Conservation (phyloP, 768 basidiomycete genomes). For the Hydnomerulius pinastri region DNA sequence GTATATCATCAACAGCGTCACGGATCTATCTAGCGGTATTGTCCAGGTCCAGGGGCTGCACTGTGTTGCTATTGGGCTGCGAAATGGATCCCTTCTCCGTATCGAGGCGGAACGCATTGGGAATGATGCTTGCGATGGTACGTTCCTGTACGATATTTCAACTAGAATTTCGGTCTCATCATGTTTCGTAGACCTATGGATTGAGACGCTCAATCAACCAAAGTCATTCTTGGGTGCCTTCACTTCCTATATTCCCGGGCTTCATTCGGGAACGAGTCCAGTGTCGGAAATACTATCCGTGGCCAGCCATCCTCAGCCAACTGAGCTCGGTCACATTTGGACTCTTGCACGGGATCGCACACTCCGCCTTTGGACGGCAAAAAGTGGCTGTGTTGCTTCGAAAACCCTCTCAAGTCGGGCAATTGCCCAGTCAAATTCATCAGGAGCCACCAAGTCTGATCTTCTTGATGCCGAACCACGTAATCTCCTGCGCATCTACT, state of each 20-base stretch:
- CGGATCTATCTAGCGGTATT: conserved; percentile 45
- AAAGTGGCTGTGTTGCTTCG: conserved; percentile 70
- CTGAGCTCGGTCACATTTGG: conserved; percentile 75
- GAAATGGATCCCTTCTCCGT: conserved; percentile 65
- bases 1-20: conserved; percentile 59
- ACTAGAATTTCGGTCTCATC: conserved; percentile 9
- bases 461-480: conserved; percentile 63
- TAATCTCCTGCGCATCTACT: conserved; percentile 66
- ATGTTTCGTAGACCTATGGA: conserved; percentile 62
- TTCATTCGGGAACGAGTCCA: conserved; percentile 46
- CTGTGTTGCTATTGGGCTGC: conserved; percentile 61
- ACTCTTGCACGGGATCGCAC: conserved; percentile 86
- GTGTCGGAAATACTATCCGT: conserved; percentile 69
- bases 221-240: conserved; percentile 67
- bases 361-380: conserved; percentile 81
- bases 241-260: conserved; percentile 62
- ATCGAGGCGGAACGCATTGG: conserved; percentile 65
- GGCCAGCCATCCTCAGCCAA: conserved; percentile 73
- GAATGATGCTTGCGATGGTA: conserved; percentile 59
- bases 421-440: conserved; percentile 32
- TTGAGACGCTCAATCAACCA: conserved; percentile 63
- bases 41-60: conserved; percentile 71
- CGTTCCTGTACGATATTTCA: conserved; percentile 25
- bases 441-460: conserved; percentile 38
- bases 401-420: conserved; percentile 48